Evolutionary conservation across 805 yeast species (phyloP).

Genomic region (Sugiyamaella boreocaroliniensis): DNA sequence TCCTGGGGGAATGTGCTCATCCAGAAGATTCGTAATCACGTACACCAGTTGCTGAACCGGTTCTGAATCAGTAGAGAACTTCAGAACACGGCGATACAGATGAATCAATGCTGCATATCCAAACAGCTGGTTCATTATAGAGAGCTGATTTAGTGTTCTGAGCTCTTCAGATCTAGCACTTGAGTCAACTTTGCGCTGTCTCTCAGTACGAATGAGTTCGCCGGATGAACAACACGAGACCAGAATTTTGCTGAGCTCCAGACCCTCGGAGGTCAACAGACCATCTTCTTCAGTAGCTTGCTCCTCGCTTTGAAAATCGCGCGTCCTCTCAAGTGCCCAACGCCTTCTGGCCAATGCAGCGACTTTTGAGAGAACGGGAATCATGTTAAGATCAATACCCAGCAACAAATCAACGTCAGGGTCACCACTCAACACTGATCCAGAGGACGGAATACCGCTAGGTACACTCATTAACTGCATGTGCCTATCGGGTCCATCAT

Average conservation of each 20-base stretch:
- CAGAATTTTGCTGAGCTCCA: constrained; percentile 36
- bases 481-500: constrained; percentile 2
- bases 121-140: constrained; percentile 46
- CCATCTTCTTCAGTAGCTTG: constrained; percentile 8
- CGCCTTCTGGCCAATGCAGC: constrained; percentile 35
- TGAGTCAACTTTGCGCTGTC: background rate
- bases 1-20: constrained; percentile 37
- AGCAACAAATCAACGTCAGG: constrained; percentile 20
- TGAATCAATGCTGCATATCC: constrained; percentile 50
- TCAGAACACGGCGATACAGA: constrained; percentile 49
- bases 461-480: constrained; percentile 11
- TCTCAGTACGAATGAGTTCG: constrained; percentile 11
- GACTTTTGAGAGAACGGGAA: constrained; percentile 52
- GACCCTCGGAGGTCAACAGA: constrained; percentile 32
- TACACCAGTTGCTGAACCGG: constrained; percentile 44
- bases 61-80: constrained; percentile 39
- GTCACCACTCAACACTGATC: constrained; percentile 5
- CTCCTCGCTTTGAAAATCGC: constrained; percentile 8
- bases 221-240: constrained; percentile 21
- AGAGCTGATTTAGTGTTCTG: constrained; percentile 25
- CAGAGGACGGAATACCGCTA: constrained; percentile 16
- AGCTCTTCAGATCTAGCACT: constrained; percentile 1
- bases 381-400: constrained; percentile 59
- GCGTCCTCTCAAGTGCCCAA: constrained; percentile 18
- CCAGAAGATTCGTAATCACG: constrained; percentile 35